Evolutionary conservation across 2,329 filamentous ascomycete species (phyloP).

Genomic region (Fusarium austroafricanum): DNA sequence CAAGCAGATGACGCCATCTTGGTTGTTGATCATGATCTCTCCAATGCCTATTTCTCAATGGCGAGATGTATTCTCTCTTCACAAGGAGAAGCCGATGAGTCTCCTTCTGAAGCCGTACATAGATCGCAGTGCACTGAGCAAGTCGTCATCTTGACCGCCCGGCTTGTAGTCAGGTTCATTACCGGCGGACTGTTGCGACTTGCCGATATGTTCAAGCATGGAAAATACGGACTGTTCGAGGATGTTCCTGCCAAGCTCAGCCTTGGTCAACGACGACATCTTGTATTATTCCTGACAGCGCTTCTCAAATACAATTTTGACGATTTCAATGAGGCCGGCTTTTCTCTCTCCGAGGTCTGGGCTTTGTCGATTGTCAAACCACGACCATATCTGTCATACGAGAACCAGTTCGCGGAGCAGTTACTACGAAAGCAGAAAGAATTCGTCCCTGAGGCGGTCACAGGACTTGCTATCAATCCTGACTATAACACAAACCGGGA

Average conservation of each 20-base stretch:
- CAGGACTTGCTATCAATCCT: slow-evolving; percentile 53
- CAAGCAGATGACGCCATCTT: slow-evolving; percentile 60
- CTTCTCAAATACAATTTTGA: slow-evolving; percentile 61
- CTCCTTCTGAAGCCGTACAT: slow-evolving; percentile 32
- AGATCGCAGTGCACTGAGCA: slow-evolving; percentile 57
- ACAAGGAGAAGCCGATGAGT: slow-evolving; percentile 20
- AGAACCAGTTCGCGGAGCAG: slow-evolving; percentile 61
- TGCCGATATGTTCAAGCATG: slow-evolving; percentile 58
- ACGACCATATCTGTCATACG: slow-evolving; percentile 57
- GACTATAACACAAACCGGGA: slow-evolving; percentile 62
- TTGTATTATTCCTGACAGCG: slow-evolving; percentile 63
- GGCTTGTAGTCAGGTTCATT: slow-evolving; percentile 59
- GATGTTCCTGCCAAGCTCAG: slow-evolving; percentile 54
- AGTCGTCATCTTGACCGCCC: slow-evolving; percentile 58
- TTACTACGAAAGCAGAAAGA: slow-evolving; percentile 56
- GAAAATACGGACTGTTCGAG: slow-evolving; percentile 64
- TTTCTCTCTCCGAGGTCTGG: slow-evolving; percentile 65
- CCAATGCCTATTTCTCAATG: slow-evolving; percentile 61
- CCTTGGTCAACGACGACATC: slow-evolving; percentile 57
- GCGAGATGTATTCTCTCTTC: slow-evolving; percentile 53
- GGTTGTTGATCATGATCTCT: slow-evolving; percentile 62
- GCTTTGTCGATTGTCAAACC: slow-evolving; percentile 64
- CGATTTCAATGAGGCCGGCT: slow-evolving; percentile 59
- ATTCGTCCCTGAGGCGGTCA: slow-evolving; percentile 57
- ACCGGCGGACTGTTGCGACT: slow-evolving; percentile 58